These are phyloP conservation scores for Brasenia schreberi DNA, from an alignment of 164 flowering plant species.

Conservation along the genomic window DNA sequence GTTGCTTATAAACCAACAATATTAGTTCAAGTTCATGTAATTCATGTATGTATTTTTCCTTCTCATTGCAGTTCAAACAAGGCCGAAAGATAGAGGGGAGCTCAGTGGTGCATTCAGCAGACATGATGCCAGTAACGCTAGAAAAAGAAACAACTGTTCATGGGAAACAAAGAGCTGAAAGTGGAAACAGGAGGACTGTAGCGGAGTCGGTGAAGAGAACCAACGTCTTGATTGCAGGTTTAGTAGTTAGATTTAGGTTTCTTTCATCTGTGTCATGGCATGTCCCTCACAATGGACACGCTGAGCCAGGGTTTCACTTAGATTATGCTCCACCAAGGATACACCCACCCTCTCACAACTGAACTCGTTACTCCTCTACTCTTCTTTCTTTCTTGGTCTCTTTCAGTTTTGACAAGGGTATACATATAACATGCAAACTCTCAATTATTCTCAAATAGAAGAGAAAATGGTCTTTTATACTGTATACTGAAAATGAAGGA, in stretches of 20 bases:
- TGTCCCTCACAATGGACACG: slow-evolving; percentile 8
- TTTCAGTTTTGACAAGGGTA: not conserved
- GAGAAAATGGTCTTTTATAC: not conserved
- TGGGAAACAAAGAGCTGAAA: not conserved
- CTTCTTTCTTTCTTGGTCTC: not conserved
- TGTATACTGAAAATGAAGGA: not conserved
- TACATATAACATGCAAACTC: not conserved
- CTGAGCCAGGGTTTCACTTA: slow-evolving; percentile 18
- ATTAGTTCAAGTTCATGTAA: not conserved
- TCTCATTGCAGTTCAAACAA: not conserved
- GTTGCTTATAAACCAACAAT: slow-evolving; percentile 1
- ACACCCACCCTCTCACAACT: slow-evolving; percentile 67
- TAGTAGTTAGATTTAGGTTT: slow-evolving; percentile 6
- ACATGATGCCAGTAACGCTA: not conserved
- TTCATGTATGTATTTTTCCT: not conserved
- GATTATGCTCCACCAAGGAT: slow-evolving; percentile 56
- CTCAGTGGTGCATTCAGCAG: not conserved
- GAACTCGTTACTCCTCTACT: slow-evolving; percentile 3
- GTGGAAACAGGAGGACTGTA: slow-evolving; percentile 3
- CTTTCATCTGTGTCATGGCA: slow-evolving; percentile 15
- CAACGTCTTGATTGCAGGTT: slow-evolving; percentile 11
- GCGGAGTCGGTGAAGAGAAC: slow-evolving; percentile 5
- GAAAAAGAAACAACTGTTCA: not conserved
- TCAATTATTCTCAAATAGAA: not conserved
- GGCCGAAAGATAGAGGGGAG: not conserved